These are phyloP conservation scores for Rhizopogon sp. DNA, from an alignment of 768 basidiomycete species.

Conservation along the genomic window DNA sequence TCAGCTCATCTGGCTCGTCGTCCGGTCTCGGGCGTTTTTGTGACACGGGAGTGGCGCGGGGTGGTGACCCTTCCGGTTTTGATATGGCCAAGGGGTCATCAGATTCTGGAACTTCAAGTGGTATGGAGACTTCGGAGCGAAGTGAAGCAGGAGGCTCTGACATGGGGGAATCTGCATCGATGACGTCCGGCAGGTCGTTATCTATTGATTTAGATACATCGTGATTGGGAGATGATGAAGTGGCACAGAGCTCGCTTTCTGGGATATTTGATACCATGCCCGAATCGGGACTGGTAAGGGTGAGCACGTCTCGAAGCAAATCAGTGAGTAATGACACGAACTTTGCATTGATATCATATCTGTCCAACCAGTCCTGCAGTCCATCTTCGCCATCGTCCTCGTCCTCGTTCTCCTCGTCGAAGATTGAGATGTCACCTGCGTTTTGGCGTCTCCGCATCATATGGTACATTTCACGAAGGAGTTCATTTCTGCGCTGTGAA, in stretches of 20 bases:
- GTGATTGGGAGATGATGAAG: slow-evolving; percentile 9
- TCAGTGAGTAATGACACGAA: slow-evolving; percentile 25
- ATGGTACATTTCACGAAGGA: slow-evolving; percentile 66
- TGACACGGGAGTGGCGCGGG: slow-evolving; percentile 12
- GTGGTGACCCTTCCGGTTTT: slow-evolving; percentile 11
- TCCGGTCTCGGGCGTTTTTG: slow-evolving; percentile 7
- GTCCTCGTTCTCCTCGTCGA: slow-evolving; percentile 32
- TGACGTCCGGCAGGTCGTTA: slow-evolving; percentile 6
- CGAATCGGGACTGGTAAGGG: slow-evolving; percentile 32
- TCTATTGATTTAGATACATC: slow-evolving; percentile 7
- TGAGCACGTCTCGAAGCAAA: slow-evolving; percentile 2
- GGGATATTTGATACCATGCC: slow-evolving; percentile 36
- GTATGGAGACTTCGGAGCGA: slow-evolving; percentile 17
- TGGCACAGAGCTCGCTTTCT: slow-evolving; percentile 25
- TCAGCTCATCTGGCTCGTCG: slow-evolving; percentile 5
- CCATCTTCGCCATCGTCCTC: slow-evolving; percentile 31
- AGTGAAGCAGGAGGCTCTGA: slow-evolving; percentile 28
- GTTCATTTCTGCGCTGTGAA: slow-evolving; percentile 58
- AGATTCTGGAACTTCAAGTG: slow-evolving; percentile 21
- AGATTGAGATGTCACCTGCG: slow-evolving; percentile 33
- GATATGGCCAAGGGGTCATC: slow-evolving; percentile 8
- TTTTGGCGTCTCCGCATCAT: slow-evolving; percentile 54
- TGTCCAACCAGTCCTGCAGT: slow-evolving; percentile 47
- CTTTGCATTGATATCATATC: slow-evolving; percentile 51
- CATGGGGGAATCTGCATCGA: slow-evolving; percentile 27